Conservation (phyloP, 2,329 filamentous ascomycete species). For the Penicillium glabrum region DNA sequence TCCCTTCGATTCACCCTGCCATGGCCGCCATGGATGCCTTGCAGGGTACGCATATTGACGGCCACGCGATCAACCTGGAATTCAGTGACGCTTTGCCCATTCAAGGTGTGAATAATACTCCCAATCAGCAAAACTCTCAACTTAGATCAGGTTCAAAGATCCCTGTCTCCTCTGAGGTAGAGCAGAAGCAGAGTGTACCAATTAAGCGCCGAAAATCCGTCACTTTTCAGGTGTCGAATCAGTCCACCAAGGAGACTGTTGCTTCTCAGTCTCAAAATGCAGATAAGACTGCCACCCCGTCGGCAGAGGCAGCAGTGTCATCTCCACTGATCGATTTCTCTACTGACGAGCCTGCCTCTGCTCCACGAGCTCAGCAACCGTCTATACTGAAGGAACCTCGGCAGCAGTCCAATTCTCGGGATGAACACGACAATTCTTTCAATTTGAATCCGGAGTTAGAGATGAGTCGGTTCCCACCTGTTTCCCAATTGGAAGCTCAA, state of each 20-base stretch:
- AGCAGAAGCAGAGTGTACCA: neutral
- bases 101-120: neutral
- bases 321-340: conserved; percentile 31
- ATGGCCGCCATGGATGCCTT: conserved; percentile 37
- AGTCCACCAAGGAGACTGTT: neutral
- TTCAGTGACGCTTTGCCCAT: conserved; percentile 33
- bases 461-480: conserved; percentile 35
- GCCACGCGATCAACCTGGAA: conserved; percentile 42
- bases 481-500: conserved; percentile 40
- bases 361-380: conserved; percentile 37
- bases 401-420: conserved; percentile 1
- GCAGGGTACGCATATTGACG: conserved; percentile 39
- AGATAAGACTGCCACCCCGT: neutral
- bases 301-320: neutral
- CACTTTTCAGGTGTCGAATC: conserved; percentile 11
- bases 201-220: conserved; percentile 16
- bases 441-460: conserved; percentile 21
- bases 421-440: conserved; percentile 4
- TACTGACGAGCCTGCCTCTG: conserved; percentile 31
- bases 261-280: too few relatives aligned
- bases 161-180: neutral
- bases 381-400: conserved; percentile 17
- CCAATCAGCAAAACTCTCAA: neutral
- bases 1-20: conserved; percentile 36
- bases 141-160: neutral